Conservation (phyloP, 768 basidiomycete species). For the Tephrocybe sp. region DNA sequence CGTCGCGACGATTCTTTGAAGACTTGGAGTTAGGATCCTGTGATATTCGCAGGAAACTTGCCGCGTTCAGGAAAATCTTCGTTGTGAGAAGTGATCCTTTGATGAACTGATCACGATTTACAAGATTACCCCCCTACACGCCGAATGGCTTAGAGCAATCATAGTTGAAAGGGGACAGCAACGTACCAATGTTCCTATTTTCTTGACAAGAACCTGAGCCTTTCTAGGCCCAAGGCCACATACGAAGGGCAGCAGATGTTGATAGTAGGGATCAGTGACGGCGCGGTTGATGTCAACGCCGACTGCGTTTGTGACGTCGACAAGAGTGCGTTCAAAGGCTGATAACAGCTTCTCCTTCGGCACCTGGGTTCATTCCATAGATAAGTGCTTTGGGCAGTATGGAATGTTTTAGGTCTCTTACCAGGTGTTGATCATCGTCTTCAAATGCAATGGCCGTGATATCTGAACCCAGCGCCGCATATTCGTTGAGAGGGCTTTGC, state of each 20-base stretch:
- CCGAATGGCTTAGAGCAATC: conserved; percentile 1
- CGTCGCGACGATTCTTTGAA: conserved; percentile 63
- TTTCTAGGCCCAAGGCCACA: conserved; percentile 95
- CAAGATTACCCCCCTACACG: conserved; percentile 87
- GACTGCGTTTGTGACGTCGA: conserved; percentile 88
- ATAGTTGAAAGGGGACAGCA: conserved; percentile 4
- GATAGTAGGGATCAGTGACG: conserved; percentile 85
- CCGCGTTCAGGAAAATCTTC: conserved; percentile 89
- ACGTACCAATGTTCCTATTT: conserved; percentile 74
- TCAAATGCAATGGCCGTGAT: conserved; percentile 82
- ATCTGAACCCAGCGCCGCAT: conserved; percentile 84
- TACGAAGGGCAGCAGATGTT: conserved; percentile 84
- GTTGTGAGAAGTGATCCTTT: conserved; percentile 77
- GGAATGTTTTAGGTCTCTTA: conserved; percentile 29
- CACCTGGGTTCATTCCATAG: conserved; percentile 48
- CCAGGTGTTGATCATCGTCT: conserved; percentile 84
- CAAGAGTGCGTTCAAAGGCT: conserved; percentile 82
- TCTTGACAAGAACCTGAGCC: conserved; percentile 79
- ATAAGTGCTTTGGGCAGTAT: conserved; percentile 5
- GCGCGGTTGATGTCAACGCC: conserved; percentile 97
- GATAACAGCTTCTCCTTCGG: conserved; percentile 80
- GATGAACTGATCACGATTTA: conserved; percentile 88
- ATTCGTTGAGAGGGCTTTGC: conserved; percentile 94
- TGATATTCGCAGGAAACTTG: conserved; percentile 86
- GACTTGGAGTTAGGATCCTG: conserved; percentile 67